Evolutionary conservation across 169 alveolate genomes (phyloP).

Genomic region (Eimeria acervulina): DNA sequence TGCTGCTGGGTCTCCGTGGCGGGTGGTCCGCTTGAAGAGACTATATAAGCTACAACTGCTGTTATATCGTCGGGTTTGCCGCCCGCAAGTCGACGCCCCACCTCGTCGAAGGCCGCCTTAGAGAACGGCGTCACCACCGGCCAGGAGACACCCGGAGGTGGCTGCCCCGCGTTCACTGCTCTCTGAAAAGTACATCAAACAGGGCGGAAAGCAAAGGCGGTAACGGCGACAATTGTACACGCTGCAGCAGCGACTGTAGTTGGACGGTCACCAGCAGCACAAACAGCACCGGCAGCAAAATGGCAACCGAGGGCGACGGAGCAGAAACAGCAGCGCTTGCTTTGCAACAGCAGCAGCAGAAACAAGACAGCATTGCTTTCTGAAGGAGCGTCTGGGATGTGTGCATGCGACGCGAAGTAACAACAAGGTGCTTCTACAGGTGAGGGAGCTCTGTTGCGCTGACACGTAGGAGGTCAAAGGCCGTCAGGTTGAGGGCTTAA

Average conservation of each 20-base stretch:
- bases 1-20: neutral
- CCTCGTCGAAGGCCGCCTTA: conserved; percentile 85
- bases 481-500: neutral
- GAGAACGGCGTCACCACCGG: conserved; percentile 86
- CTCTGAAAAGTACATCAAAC: neutral
- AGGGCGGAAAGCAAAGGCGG: conserved; percentile 26
- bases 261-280: neutral
- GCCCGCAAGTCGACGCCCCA: conserved; percentile 86
- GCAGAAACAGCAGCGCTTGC: neutral
- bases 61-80: conserved; percentile 90
- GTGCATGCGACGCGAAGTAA: neutral
- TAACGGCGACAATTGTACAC: neutral
- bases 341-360: no score
- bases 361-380: neutral
- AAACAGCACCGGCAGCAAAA: neutral
- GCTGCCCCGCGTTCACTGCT: conserved; percentile 70
- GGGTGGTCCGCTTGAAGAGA: neutral
- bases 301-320: no score
- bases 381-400: neutral
- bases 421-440: neutral
- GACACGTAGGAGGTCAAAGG: neutral
- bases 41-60: conserved; percentile 87
- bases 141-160: conserved; percentile 50
- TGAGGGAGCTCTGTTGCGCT: neutral
- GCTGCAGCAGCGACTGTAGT: neutral